Evolutionary conservation across 2,329 filamentous ascomycete genomes (phyloP).

Genomic region (Hypoxylon sp.): DNA sequence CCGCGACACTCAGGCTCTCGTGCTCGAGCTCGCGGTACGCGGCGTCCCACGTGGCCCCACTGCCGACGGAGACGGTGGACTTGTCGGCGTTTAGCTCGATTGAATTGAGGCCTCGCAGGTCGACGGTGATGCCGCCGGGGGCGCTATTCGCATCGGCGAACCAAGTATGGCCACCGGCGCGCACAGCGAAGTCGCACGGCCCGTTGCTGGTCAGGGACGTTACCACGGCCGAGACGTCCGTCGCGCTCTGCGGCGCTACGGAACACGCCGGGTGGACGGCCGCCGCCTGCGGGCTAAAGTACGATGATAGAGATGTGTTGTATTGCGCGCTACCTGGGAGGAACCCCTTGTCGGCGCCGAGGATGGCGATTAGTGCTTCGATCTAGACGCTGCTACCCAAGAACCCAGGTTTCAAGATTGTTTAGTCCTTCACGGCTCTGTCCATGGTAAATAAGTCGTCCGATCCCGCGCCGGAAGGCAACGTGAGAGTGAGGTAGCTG

Average conservation of each 20-base stretch:
- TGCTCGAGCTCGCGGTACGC: slow-evolving; percentile 57
- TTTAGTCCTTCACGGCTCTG: too few relatives aligned
- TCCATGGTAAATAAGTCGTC: too few relatives aligned
- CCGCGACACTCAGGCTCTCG: slow-evolving; percentile 43
- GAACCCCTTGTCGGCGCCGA: slow-evolving; percentile 35
- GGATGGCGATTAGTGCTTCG: slow-evolving; percentile 27
- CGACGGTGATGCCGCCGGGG: slow-evolving; percentile 56
- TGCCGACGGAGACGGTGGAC: slow-evolving; percentile 55
- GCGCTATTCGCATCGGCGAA: slow-evolving; percentile 59
- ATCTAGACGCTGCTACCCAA: too few relatives aligned
- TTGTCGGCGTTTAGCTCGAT: slow-evolving; percentile 51
- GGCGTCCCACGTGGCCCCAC: slow-evolving; percentile 58
- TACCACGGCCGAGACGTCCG: slow-evolving; percentile 49
- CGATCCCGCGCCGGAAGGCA: too few relatives aligned
- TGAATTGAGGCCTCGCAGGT: slow-evolving; percentile 56
- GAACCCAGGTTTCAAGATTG: too few relatives aligned
- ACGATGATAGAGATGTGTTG: slow-evolving; percentile 35
- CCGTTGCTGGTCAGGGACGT: slow-evolving; percentile 35
- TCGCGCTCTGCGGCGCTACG: slow-evolving; percentile 41
- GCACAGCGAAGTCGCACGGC: slow-evolving; percentile 59
- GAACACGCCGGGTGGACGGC: slow-evolving; percentile 37
- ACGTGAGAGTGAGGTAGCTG: too few relatives aligned
- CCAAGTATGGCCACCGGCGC: slow-evolving; percentile 62
- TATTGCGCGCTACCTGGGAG: slow-evolving; percentile 35
- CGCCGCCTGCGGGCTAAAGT: slow-evolving; percentile 23